A percentile compares a stretch with the other conserved stretches of the same genome.
Conservation (phyloP, 768 basidiomycete genomes). For the Lepiota venenata region DNA sequence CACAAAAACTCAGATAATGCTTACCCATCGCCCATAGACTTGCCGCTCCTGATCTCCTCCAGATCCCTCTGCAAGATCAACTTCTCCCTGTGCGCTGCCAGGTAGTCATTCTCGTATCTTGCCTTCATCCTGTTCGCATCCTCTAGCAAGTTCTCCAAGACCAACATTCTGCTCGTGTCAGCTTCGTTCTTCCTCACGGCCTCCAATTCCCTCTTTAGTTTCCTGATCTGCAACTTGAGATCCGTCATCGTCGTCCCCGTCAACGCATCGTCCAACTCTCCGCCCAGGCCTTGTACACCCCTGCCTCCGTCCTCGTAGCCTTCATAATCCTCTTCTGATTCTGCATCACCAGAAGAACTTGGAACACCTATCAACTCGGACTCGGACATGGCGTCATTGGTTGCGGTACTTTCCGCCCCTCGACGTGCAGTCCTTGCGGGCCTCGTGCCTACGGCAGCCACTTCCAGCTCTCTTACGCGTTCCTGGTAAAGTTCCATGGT, state of each 20-base stretch:
- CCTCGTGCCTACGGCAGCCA: slow-evolving; percentile 40
- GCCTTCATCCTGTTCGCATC: slow-evolving; percentile 90
- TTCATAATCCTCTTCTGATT: slow-evolving; percentile 16
- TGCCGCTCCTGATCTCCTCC: slow-evolving; percentile 89
- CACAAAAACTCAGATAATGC: slow-evolving; percentile 19
- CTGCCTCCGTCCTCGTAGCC: slow-evolving; percentile 39
- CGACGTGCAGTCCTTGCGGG: slow-evolving; percentile 25
- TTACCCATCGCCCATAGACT: slow-evolving; percentile 78
- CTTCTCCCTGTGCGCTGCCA: slow-evolving; percentile 80
- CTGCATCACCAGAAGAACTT: background rate
- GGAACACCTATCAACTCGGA: background rate
- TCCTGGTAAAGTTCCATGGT: slow-evolving; percentile 89
- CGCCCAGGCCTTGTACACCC: slow-evolving; percentile 61
- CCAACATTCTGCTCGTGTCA: slow-evolving; percentile 72
- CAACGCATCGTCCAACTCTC: slow-evolving; percentile 86
- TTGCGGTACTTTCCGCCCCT: slow-evolving; percentile 27
- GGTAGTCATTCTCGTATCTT: slow-evolving; percentile 85
- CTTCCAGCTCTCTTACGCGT: slow-evolving; percentile 83
- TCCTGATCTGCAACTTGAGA: slow-evolving; percentile 83
- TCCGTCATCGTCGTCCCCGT: slow-evolving; percentile 87
- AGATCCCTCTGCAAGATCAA: slow-evolving; percentile 75
- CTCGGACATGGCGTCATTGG: slow-evolving; percentile 15
- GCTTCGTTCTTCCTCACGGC: slow-evolving; percentile 69
- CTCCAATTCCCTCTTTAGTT: slow-evolving; percentile 78
- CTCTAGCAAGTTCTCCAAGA: slow-evolving; percentile 88